Percentiles rank a stretch among this genome's conserved stretches.
These are phyloP conservation scores for Pistacia vera DNA, from an alignment of 345 rosid species.

Conservation along the genomic window DNA sequence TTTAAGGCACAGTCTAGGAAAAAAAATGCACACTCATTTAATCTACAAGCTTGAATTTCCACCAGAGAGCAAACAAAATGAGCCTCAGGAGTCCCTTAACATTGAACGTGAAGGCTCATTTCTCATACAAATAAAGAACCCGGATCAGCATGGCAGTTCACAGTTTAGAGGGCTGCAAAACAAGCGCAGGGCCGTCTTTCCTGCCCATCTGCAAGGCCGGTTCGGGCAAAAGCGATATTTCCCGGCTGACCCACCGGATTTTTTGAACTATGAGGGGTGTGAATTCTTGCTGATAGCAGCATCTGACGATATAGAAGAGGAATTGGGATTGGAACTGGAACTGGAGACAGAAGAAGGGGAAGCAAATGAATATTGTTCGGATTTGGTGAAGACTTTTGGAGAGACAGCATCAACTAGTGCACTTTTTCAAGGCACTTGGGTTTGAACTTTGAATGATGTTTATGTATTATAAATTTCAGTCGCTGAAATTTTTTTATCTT, in stretches of 20 bases:
- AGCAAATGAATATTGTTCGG: conserved; percentile 49
- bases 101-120: conserved; percentile 69
- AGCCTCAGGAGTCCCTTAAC: conserved; percentile 71
- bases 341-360: conserved; percentile 47
- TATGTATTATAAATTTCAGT: too few relatives aligned
- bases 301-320: conserved; percentile 61
- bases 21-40: conserved; percentile 63
- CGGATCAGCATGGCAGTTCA: conserved; percentile 39
- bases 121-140: conserved; percentile 71
- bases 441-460: conserved; percentile 8
- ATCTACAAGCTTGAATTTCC: conserved; percentile 78
- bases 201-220: conserved; percentile 64
- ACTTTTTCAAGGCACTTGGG: conserved; percentile 73
- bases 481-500: too few relatives aligned
- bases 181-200: conserved; percentile 67
- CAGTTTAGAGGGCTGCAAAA: conserved; percentile 54
- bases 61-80: conserved; percentile 29
- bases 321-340: conserved; percentile 53
- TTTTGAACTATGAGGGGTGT: conserved; percentile 77
- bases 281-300: conserved; percentile 75
- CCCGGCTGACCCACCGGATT: conserved; percentile 70
- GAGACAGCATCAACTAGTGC: conserved; percentile 43
- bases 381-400: conserved; percentile 59
- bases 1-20: conserved; percentile 53
- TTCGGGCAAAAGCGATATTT: conserved; percentile 46